Evolutionary conservation across 306 rosid species (phyloP).

Genomic region (Dryas alaskensis): DNA sequence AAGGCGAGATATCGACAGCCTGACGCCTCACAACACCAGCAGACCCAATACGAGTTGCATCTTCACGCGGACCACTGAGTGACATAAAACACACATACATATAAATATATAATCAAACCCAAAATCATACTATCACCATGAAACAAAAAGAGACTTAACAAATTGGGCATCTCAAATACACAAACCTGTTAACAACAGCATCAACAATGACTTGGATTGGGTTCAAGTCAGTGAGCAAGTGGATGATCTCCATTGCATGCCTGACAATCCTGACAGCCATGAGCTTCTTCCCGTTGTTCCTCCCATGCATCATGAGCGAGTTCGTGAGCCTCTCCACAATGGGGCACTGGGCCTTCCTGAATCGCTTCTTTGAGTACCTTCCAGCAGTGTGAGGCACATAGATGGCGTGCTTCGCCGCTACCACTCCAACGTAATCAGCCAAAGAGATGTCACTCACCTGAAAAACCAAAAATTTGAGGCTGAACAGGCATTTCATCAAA

Average conservation of each 20-base stretch:
- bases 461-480: not conserved
- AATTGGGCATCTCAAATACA: not conserved
- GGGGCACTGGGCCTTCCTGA: slow-evolving; percentile 23
- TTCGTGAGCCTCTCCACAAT: slow-evolving; percentile 19
- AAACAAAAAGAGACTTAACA: not conserved
- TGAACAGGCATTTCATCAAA: not conserved
- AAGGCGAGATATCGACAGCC: slow-evolving; percentile 19
- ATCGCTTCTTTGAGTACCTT: slow-evolving; percentile 16
- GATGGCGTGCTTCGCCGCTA: slow-evolving; percentile 12
- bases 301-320: slow-evolving; percentile 25
- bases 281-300: slow-evolving; percentile 20
- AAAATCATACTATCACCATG: no score
- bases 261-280: slow-evolving; percentile 14
- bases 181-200: slow-evolving; percentile 13
- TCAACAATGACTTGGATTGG: slow-evolving; percentile 16
- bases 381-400: slow-evolving; percentile 24
- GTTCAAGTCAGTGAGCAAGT: slow-evolving; percentile 19
- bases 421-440: slow-evolving; percentile 10
- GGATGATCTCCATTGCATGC: slow-evolving; percentile 23
- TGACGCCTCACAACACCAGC: slow-evolving; percentile 25
- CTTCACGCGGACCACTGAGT: slow-evolving; percentile 19
- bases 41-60: slow-evolving; percentile 19
- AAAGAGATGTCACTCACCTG: slow-evolving; percentile 11
- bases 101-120: not conserved
- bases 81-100: not conserved